These are phyloP conservation scores for Sequoia sempervirens DNA, from an alignment of 75 land plant species.

Conservation along the genomic window DNA sequence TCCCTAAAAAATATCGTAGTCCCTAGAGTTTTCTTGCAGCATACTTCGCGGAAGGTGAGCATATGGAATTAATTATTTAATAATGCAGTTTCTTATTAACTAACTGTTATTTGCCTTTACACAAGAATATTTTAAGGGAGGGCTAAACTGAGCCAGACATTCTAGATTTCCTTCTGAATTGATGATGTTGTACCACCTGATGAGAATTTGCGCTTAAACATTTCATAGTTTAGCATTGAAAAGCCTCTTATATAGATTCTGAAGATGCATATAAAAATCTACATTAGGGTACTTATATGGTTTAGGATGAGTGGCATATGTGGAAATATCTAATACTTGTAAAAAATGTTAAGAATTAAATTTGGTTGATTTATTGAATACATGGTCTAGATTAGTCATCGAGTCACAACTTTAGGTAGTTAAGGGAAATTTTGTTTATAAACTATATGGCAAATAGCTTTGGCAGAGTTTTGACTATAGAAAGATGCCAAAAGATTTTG, in stretches of 20 bases:
- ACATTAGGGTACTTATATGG: background rate
- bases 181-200: background rate
- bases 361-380: background rate
- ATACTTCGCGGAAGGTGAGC: slow-evolving; percentile 44
- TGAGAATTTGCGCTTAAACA: background rate
- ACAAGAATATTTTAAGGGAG: background rate
- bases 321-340: background rate
- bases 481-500: background rate
- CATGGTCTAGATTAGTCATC: background rate
- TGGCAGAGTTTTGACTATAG: background rate
- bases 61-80: background rate
- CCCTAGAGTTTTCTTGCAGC: slow-evolving; percentile 36
- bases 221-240: background rate
- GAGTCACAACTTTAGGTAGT: background rate
- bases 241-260: background rate
- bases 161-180: background rate
- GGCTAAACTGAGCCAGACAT: too few species aligned
- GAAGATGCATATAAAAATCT: background rate
- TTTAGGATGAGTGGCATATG: background rate
- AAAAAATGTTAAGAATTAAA: background rate
- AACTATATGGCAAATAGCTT: background rate
- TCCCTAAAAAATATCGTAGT: slow-evolving; percentile 34
- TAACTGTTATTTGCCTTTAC: too few species aligned
- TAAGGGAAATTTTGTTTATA: background rate
- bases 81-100: background rate